Conservation (phyloP, 345 rosid species). For the Populus alba region DNA sequence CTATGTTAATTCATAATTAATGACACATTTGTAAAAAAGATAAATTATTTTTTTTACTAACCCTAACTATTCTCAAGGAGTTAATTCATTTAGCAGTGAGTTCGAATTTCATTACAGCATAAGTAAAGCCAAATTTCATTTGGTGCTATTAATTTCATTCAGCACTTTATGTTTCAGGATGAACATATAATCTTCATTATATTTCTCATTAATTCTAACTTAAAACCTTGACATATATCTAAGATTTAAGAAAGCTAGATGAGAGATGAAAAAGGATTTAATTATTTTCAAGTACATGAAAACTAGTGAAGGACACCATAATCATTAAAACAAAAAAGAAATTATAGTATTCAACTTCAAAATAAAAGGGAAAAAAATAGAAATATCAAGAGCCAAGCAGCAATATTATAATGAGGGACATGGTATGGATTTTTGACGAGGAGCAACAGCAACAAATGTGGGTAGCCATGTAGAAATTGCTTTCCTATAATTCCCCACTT, state of each 20-base stretch:
- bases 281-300: too few relatives aligned
- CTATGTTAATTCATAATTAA: not conserved
- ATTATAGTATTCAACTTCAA: too few relatives aligned
- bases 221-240: too few relatives aligned
- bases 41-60: not conserved
- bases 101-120: not conserved
- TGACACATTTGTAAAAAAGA: too few relatives aligned
- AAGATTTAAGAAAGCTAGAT: too few relatives aligned
- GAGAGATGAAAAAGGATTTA: too few relatives aligned
- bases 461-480: not conserved
- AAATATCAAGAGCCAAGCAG: not conserved
- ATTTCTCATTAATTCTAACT: too few relatives aligned
- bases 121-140: not conserved
- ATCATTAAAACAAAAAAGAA: too few relatives aligned
- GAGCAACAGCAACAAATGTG: not conserved
- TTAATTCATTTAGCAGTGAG: not conserved
- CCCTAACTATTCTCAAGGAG: not conserved
- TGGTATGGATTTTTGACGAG: not conserved
- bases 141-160: too few relatives aligned
- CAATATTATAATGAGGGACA: not conserved
- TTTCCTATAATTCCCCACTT: not conserved
- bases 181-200: too few relatives aligned
- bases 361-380: not conserved
- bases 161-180: too few relatives aligned
- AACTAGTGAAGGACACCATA: too few relatives aligned